phyloP scores from a whole-genome alignment of 148 eudicot species.

The Silene conica region DNA sequence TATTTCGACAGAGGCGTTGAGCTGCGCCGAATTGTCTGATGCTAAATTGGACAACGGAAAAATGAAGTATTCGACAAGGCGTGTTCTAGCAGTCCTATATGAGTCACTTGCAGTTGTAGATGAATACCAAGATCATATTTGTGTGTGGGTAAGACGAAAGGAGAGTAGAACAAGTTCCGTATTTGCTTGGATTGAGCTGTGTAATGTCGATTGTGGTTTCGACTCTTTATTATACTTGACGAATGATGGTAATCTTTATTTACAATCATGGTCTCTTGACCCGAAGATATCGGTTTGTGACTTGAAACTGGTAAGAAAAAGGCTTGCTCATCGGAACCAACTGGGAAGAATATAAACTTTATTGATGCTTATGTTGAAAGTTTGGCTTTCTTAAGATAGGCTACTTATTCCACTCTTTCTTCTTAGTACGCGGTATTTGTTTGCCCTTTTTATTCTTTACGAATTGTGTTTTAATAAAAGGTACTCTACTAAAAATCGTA shows the following conservation, averaged over 20 bases:
- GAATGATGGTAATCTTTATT: not conserved
- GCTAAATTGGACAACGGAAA: not conserved
- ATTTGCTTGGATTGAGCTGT: not conserved
- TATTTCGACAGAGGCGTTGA: not conserved
- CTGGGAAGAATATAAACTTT: too few species aligned
- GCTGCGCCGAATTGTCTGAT: not conserved
- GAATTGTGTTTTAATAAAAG: too few species aligned
- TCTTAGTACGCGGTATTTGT: too few species aligned
- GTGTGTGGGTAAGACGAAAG: not conserved
- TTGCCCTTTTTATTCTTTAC: too few species aligned
- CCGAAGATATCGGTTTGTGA: too few species aligned
- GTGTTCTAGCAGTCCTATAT: not conserved
- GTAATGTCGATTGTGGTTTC: not conserved
- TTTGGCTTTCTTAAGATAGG: too few species aligned
- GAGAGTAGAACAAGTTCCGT: not conserved
- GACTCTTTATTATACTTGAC: not conserved
- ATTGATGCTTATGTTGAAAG: too few species aligned
- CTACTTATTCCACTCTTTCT: too few species aligned
- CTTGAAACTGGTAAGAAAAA: too few species aligned
- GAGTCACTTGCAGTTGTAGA: not conserved
- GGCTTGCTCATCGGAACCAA: too few species aligned
- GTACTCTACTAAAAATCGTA: too few species aligned
- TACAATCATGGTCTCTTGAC: too few species aligned
- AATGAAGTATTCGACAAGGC: not conserved
- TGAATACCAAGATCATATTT: not conserved